These are phyloP conservation scores for Diutina ranongensis DNA, from an alignment of 1,139 yeast species.

Conservation along the genomic window DNA sequence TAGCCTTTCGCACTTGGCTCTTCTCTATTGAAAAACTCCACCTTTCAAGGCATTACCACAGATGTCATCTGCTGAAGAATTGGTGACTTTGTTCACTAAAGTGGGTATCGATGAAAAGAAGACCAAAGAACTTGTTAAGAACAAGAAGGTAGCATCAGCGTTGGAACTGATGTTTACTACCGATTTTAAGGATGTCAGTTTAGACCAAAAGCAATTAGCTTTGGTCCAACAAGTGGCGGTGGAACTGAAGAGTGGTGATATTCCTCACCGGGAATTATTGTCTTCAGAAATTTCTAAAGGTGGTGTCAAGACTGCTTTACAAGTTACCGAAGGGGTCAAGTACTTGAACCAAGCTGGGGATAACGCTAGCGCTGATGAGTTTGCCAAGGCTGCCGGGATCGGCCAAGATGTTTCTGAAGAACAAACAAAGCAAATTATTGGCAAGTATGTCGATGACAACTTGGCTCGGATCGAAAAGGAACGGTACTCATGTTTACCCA, in stretches of 20 bases:
- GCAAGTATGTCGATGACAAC: slow-evolving; percentile 46
- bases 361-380: slow-evolving; percentile 29
- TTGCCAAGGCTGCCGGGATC: slow-evolving; percentile 66
- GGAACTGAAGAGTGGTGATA: slow-evolving; percentile 32
- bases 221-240: slow-evolving; percentile 72
- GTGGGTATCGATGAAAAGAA: slow-evolving; percentile 67
- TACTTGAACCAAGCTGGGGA: slow-evolving; percentile 34
- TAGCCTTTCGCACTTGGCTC: neutral
- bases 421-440: slow-evolving; percentile 48
- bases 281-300: slow-evolving; percentile 54
- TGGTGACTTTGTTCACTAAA: slow-evolving; percentile 34
- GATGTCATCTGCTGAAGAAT: slow-evolving; percentile 17
- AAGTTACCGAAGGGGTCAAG: slow-evolving; percentile 71
- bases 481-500: slow-evolving; percentile 71
- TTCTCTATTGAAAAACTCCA: neutral
- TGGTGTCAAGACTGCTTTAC: slow-evolving; percentile 54
- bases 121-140: slow-evolving; percentile 65
- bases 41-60: slow-evolving; percentile 8
- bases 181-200: slow-evolving; percentile 13
- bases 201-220: slow-evolving; percentile 41
- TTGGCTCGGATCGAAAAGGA: slow-evolving; percentile 49
- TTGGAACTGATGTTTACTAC: slow-evolving; percentile 41
- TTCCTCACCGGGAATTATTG: slow-evolving; percentile 36
- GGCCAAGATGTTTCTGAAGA: slow-evolving; percentile 63
- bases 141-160: slow-evolving; percentile 70